These are phyloP conservation scores for Penicillium expansum DNA, from an alignment of 2,329 filamentous ascomycete genomes.

Conservation along the genomic window DNA sequence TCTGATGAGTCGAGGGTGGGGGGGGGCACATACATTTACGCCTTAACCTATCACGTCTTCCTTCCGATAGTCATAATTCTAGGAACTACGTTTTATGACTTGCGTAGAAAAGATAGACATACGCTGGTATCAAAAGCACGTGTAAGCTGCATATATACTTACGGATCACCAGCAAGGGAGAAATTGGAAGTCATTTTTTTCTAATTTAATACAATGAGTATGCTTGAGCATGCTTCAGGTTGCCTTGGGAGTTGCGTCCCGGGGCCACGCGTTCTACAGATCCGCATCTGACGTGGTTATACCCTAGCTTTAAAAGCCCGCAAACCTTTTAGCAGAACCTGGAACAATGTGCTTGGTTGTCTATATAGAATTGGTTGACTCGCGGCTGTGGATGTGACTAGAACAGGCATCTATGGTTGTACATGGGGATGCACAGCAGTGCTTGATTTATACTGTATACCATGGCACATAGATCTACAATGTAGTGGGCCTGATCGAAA, in stretches of 20 bases:
- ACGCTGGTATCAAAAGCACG: constrained; percentile 11
- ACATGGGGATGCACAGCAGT: neutral
- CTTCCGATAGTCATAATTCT: neutral
- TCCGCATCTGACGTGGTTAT: neutral
- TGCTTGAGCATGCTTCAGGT: neutral
- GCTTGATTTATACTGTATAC: neutral
- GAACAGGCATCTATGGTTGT: neutral
- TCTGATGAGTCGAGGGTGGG: neutral
- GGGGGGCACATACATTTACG: neutral
- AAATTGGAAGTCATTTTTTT: neutral
- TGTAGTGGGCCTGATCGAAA: neutral
- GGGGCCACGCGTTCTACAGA: constrained; percentile 15
- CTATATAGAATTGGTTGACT: neutral
- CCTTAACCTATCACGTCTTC: neutral
- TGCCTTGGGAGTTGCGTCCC: constrained; percentile 10
- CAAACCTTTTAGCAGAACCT: neutral
- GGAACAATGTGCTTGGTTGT: neutral
- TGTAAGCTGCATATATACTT: constrained; percentile 5
- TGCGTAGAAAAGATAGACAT: constrained; percentile 3
- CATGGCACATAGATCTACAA: neutral
- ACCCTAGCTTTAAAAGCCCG: neutral
- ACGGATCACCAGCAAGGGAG: constrained; percentile 1
- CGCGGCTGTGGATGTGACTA: neutral
- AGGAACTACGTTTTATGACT: constrained; percentile 4
- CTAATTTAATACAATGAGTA: neutral